A percentile compares a stretch with the other conserved stretches of the same genome.
These are phyloP conservation scores for Vitis rotundifolia DNA, from an alignment of 164 flowering plant genomes.

Conservation along the genomic window DNA sequence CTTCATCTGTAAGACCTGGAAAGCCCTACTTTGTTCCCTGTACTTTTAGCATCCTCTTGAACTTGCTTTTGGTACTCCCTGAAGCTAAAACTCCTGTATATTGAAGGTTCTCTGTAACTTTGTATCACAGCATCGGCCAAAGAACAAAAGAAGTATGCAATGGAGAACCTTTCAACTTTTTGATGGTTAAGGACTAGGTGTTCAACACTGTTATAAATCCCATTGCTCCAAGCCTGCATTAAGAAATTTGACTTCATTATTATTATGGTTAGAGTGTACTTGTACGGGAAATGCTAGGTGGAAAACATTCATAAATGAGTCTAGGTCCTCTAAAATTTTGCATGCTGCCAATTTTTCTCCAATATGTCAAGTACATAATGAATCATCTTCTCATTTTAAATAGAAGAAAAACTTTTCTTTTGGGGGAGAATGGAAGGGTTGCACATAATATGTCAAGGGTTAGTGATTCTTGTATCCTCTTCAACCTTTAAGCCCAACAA, in stretches of 20 bases:
- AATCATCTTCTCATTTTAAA: too few relatives aligned
- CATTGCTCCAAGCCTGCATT: slow-evolving; percentile 41
- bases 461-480: too few relatives aligned
- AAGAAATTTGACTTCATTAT: background rate
- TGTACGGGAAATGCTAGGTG: background rate
- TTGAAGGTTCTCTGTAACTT: slow-evolving; percentile 14
- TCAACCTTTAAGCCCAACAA: too few relatives aligned
- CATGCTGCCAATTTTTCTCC: background rate
- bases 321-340: too few relatives aligned
- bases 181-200: slow-evolving; percentile 31
- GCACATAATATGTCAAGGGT: too few relatives aligned
- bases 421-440: too few relatives aligned
- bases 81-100: slow-evolving; percentile 28
- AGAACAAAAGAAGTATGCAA: slow-evolving; percentile 37
- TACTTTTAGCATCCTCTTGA: slow-evolving; percentile 17
- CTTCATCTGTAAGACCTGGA: slow-evolving; percentile 23
- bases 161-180: slow-evolving; percentile 29
- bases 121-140: slow-evolving; percentile 21
- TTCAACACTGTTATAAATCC: slow-evolving; percentile 28
- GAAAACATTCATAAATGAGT: too few relatives aligned
- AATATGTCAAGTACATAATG: too few relatives aligned
- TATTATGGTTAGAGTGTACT: background rate
- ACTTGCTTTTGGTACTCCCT: slow-evolving; percentile 24
- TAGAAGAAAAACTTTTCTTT: too few relatives aligned
- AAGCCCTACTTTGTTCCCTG: slow-evolving; percentile 37